Evolutionary conservation across 805 yeast species (phyloP).

Genomic region (Zygotorulaspora danielsina): DNA sequence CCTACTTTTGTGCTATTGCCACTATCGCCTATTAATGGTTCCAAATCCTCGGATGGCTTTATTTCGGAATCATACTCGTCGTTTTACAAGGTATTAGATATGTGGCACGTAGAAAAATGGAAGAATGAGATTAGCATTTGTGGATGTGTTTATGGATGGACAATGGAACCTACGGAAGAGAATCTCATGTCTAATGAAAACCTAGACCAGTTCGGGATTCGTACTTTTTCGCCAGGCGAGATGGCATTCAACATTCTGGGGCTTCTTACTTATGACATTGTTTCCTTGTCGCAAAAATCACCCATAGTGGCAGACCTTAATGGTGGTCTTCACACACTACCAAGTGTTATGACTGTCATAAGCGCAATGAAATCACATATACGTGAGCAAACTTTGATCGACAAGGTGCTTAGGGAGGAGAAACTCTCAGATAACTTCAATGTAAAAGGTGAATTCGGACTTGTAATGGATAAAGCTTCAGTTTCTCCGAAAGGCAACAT

Average conservation of each 20-base stretch:
- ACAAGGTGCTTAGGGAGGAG: slow-evolving; percentile 26
- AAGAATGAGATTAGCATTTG: slow-evolving; percentile 72
- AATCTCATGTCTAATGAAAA: slow-evolving; percentile 84
- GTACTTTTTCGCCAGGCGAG: slow-evolving; percentile 92
- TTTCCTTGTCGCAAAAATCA: slow-evolving; percentile 73
- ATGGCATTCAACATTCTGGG: slow-evolving; percentile 96
- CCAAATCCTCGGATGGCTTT: slow-evolving; percentile 82
- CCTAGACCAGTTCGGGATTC: slow-evolving; percentile 79
- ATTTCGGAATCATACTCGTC: slow-evolving; percentile 84
- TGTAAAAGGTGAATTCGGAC: neutral
- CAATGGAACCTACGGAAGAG: slow-evolving; percentile 62
- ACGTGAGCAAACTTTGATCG: slow-evolving; percentile 69
- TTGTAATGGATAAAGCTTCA: too few species aligned
- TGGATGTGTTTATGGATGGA: slow-evolving; percentile 91
- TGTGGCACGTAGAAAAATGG: slow-evolving; percentile 91
- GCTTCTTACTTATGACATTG: slow-evolving; percentile 73
- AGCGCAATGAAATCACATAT: slow-evolving; percentile 79
- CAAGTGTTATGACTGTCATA: slow-evolving; percentile 48
- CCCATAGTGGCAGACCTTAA: slow-evolving; percentile 93
- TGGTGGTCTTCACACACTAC: slow-evolving; percentile 90
- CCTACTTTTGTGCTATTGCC: slow-evolving; percentile 87
- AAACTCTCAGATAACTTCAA: neutral
- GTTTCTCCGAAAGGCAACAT: slow-evolving; percentile 78
- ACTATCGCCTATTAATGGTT: slow-evolving; percentile 83
- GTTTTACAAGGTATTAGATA: slow-evolving; percentile 77